phyloP scores from a whole-genome alignment of 495 filamentous ascomycete genomes.

The Cudoniella acicularis region DNA sequence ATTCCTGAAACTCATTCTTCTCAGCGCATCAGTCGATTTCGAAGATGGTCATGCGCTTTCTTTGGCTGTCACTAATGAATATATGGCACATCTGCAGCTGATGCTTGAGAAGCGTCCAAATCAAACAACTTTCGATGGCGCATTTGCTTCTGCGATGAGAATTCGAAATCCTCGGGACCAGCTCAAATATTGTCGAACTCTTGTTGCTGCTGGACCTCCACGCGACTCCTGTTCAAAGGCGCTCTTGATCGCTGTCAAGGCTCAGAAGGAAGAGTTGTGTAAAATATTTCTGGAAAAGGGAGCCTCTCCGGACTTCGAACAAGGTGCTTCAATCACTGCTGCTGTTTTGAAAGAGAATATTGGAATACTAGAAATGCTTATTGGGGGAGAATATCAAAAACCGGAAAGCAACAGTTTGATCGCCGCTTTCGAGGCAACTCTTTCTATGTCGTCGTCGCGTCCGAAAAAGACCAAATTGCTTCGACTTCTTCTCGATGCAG shows the following conservation, averaged over 20 bases:
- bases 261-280: slow-evolving; percentile 13
- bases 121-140: slow-evolving; percentile 5
- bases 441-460: neutral
- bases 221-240: slow-evolving; percentile 16
- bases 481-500: slow-evolving; percentile 12
- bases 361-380: slow-evolving; percentile 14
- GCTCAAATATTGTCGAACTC: slow-evolving; percentile 15
- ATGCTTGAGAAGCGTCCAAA: slow-evolving; percentile 14
- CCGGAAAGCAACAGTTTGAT: slow-evolving; percentile 12
- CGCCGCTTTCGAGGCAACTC: slow-evolving; percentile 11
- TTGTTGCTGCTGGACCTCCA: slow-evolving; percentile 7
- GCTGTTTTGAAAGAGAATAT: slow-evolving; percentile 14
- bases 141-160: slow-evolving; percentile 13
- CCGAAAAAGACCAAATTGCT: slow-evolving; percentile 10
- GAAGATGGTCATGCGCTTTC: slow-evolving; percentile 15
- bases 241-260: slow-evolving; percentile 10
- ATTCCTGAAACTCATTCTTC: slow-evolving; percentile 16
- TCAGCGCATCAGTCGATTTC: slow-evolving; percentile 8
- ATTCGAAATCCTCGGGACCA: slow-evolving; percentile 9
- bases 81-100: slow-evolving; percentile 7
- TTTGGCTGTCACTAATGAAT: slow-evolving; percentile 8
- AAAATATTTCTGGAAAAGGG: slow-evolving; percentile 16
- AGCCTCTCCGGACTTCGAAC: slow-evolving; percentile 15
- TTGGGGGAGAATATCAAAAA: slow-evolving; percentile 11
- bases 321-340: slow-evolving; percentile 4